Evolutionary conservation across 768 basidiomycete species (phyloP), one percentile per base, ranked within the genome.

Genomic region (Russula sp.): DNA sequence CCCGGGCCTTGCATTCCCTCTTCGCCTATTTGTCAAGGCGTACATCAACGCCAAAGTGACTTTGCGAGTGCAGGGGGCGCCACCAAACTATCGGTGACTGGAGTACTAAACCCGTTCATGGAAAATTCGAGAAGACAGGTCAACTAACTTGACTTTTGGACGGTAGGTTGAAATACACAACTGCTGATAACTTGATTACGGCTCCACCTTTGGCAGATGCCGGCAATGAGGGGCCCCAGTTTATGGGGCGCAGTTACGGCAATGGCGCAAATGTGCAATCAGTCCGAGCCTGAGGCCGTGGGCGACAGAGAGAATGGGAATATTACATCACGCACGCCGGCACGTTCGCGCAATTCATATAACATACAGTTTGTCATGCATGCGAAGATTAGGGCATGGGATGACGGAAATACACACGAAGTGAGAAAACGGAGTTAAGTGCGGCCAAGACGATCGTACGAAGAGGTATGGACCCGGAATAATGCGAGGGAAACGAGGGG

Each of bases 261-360:
- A 62, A 46, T 40, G 54, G 44, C 40, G 52, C 60, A 54, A 61
- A 54, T 46, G 18, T 20, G 24, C 62, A 50, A 63, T 57, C 38
- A 30, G 28, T 40, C 26, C 14, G 38, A 38, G 48, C 57, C 51
- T 57, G 48, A 49, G 62, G 49, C 56, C 28, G 48, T 51, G 54
- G 48, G 26, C 36, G 53, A 63, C 62, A 62, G 34, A 9, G n/a
- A 26, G 16, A 16, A 40, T 40, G 16, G 22, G 44, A 22, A 22
- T 24, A 63, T 63, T 51, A 63, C 62, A 50, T 57, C 56, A 63
- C 38, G 48, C 48, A 40, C 46, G n/a, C 44, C n/a, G 46, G 46
- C 22, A 44, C 20, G n/a, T 36, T 22, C 22, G 42, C 32, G 32
- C 42, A 10, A 44, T n/a, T 54, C 22, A 36, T 22, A 22, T n/a